Conservation (phyloP, 2,329 filamentous ascomycete species). For the Fusarium agapanthi region DNA sequence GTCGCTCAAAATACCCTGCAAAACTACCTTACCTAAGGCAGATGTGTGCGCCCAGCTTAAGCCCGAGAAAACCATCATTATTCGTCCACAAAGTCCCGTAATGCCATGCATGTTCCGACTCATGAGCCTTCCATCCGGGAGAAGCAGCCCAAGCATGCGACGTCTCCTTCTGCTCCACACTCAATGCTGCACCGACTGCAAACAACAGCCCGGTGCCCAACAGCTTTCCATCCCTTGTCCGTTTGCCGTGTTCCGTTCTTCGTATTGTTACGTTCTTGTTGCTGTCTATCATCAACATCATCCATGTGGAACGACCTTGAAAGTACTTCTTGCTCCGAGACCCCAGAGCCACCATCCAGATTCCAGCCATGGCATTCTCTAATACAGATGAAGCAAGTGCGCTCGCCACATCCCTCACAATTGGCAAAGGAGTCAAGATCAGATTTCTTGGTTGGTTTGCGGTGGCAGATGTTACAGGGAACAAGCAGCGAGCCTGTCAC, state of each 20-base stretch:
- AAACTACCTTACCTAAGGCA: neutral
- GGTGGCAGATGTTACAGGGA: conserved; percentile 74
- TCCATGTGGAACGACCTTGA: conserved; percentile 61
- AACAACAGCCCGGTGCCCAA: conserved; percentile 62
- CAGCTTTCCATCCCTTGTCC: conserved; percentile 49
- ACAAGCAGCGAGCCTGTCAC: conserved; percentile 48
- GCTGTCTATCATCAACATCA: conserved; percentile 52
- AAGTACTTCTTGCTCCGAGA: conserved; percentile 49
- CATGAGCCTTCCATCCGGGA: conserved; percentile 51
- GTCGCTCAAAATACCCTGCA: neutral
- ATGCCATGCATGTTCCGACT: neutral
- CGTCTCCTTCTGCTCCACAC: conserved; percentile 68
- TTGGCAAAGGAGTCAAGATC: conserved; percentile 73
- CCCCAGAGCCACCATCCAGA: conserved; percentile 30
- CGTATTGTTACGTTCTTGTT: conserved; percentile 12
- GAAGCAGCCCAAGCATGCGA: conserved; percentile 72
- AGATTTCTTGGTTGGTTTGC: conserved; percentile 69
- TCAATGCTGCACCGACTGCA: conserved; percentile 77
- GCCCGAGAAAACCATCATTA: conserved; percentile 29
- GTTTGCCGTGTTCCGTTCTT: conserved; percentile 18
- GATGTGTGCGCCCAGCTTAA: neutral
- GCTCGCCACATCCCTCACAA: conserved; percentile 68
- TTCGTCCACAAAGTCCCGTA: conserved; percentile 19
- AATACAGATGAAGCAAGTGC: conserved; percentile 76
- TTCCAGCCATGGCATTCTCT: conserved; percentile 66